Percentiles rank a stretch among this genome's conserved stretches.
These are phyloP conservation scores for Acanthamoeba sp. DNA, from an alignment of 208 protist species.

Conservation along the genomic window DNA sequence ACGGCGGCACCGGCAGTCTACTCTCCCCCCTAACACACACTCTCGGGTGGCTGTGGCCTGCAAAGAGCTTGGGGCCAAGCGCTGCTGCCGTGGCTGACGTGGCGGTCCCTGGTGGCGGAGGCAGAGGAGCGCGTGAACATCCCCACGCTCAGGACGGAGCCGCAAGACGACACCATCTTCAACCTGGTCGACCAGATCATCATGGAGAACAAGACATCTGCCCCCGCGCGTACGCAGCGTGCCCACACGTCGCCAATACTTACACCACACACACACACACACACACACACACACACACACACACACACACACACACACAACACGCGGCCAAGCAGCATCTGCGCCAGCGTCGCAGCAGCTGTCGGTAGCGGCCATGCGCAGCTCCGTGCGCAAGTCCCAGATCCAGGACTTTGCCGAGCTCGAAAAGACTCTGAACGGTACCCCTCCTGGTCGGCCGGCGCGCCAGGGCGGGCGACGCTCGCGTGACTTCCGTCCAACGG, in stretches of 20 bases:
- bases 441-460: neutral
- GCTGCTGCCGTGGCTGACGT: too few species aligned
- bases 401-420: conserved; percentile 46
- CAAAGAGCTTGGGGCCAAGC: too few species aligned
- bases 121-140: conserved; percentile 8
- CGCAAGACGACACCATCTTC: neutral
- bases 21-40: too few species aligned
- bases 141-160: neutral
- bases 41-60: too few species aligned
- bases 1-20: neutral
- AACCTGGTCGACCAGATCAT: conserved; percentile 42
- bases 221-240: neutral
- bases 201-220: neutral
- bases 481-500: too few species aligned
- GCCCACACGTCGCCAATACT: too few species aligned
- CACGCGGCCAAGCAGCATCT: neutral
- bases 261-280: neutral
- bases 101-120: neutral
- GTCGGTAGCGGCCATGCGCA: neutral
- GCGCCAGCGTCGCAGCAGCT: neutral
- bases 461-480: neutral
- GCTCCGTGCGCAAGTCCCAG: neutral
- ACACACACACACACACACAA: too few species aligned
- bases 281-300: too few species aligned
- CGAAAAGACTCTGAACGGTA: conserved; percentile 26